Percentiles rank a stretch among this genome's conserved stretches.
phyloP scores from a whole-genome alignment of 2,329 filamentous ascomycete species.

The Paracoccidioides lutzii region DNA sequence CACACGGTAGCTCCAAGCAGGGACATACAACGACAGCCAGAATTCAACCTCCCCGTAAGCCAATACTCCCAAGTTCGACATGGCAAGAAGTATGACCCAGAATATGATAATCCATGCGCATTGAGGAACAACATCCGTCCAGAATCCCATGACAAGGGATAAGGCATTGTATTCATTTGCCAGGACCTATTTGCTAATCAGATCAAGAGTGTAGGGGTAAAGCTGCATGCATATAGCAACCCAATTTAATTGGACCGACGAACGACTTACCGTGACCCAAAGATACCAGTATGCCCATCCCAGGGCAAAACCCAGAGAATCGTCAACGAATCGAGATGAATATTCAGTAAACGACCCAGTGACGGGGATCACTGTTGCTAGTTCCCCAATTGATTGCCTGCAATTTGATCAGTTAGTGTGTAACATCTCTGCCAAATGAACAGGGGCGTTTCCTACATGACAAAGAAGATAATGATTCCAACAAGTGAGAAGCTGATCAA shows the following conservation, averaged over 20 bases:
- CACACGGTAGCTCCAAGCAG: neutral
- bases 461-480: slow-evolving; percentile 50
- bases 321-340: slow-evolving; percentile 57
- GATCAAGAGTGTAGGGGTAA: neutral
- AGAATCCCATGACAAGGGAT: slow-evolving; percentile 33
- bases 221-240: neutral
- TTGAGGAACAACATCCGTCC: slow-evolving; percentile 32
- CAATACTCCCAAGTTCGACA: slow-evolving; percentile 31
- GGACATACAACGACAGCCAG: slow-evolving; percentile 24
- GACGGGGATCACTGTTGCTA: slow-evolving; percentile 60
- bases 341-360: slow-evolving; percentile 60
- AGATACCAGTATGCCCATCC: slow-evolving; percentile 56
- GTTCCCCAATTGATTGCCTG: slow-evolving; percentile 62
- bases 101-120: slow-evolving; percentile 38
- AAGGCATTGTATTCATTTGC: slow-evolving; percentile 37
- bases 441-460: slow-evolving; percentile 18
- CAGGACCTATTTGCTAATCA: slow-evolving; percentile 13
- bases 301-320: slow-evolving; percentile 54
- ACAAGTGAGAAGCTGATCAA: slow-evolving; percentile 63
- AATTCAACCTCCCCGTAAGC: slow-evolving; percentile 44
- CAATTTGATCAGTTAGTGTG: slow-evolving; percentile 18
- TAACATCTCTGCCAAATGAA: neutral
- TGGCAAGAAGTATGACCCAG: slow-evolving; percentile 31
- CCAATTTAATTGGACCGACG: neutral
- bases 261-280: slow-evolving; percentile 27